Percentiles rank a stretch among this genome's conserved stretches.
phyloP scores from a whole-genome alignment of 176 grass and related monocot genomes.

The Phragmites australis region DNA sequence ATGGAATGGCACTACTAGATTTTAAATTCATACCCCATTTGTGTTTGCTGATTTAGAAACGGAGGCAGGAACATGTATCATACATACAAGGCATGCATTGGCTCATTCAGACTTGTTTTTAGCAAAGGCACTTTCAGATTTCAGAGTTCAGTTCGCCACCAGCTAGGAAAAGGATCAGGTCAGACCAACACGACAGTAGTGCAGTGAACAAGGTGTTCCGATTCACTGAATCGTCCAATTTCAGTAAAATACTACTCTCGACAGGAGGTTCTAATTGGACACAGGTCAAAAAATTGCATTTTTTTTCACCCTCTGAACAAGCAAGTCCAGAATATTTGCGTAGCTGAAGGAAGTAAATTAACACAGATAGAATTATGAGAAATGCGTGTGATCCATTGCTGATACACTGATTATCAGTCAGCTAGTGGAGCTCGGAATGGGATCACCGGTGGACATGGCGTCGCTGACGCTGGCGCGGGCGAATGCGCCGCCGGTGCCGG shows the following conservation, averaged over 20 bases:
- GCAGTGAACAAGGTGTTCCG: neutral
- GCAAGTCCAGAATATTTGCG: neutral
- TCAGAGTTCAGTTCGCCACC: neutral
- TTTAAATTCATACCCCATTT: neutral
- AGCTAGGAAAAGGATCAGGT: neutral
- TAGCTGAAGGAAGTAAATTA: neutral
- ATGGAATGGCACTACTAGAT: neutral
- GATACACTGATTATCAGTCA: no score
- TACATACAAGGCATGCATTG: neutral
- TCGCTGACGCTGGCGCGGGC: neutral
- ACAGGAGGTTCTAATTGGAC: neutral
- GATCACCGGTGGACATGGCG: neutral
- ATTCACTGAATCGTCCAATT: neutral
- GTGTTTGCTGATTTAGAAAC: neutral
- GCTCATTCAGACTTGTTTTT: neutral
- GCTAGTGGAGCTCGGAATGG: neutral
- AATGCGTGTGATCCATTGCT: neutral
- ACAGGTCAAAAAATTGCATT: neutral
- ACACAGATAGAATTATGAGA: neutral
- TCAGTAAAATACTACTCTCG: neutral
- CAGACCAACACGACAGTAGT: neutral
- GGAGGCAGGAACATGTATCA: neutral
- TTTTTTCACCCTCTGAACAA: neutral
- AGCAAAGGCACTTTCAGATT: neutral
- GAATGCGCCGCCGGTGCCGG: constrained; percentile 18